These are phyloP conservation scores for Termitomyces sp. DNA, from an alignment of 768 basidiomycete species.

Conservation along the genomic window DNA sequence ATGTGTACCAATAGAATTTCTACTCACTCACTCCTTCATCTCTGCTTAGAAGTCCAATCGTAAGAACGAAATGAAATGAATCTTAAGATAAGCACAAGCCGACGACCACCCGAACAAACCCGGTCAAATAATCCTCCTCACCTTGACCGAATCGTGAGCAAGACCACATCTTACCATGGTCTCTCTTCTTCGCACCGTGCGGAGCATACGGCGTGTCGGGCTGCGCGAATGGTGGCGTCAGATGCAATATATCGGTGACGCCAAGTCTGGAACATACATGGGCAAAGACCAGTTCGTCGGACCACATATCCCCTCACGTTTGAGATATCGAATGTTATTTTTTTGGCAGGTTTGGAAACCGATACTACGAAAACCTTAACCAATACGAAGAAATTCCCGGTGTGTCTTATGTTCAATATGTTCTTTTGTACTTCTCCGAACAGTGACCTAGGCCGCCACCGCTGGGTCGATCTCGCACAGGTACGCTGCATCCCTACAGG, in stretches of 20 bases:
- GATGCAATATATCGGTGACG: constrained; percentile 92
- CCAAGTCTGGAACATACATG: constrained; percentile 75
- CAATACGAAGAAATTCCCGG: constrained; percentile 86
- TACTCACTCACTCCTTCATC: background rate
- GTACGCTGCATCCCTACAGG: constrained; percentile 32
- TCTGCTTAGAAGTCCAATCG: background rate
- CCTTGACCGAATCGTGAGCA: background rate
- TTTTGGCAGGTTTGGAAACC: constrained; percentile 80
- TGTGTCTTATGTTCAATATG: constrained; percentile 29
- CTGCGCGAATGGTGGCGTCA: constrained; percentile 87
- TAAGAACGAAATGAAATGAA: too few species aligned
- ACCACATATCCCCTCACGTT: background rate
- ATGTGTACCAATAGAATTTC: constrained; percentile 17
- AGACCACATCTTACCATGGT: constrained; percentile 41
- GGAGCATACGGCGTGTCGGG: constrained; percentile 72
- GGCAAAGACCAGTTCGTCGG: constrained; percentile 79
- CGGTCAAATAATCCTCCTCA: constrained; percentile 24
- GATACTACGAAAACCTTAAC: constrained; percentile 91
- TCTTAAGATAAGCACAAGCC: too few species aligned
- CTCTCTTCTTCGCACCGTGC: constrained; percentile 72
- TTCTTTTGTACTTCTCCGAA: background rate
- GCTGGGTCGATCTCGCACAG: constrained; percentile 95
- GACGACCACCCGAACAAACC: constrained; percentile 23
- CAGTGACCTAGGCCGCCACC: constrained; percentile 69
- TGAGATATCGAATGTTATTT: constrained; percentile 1